Evolutionary conservation across 768 basidiomycete genomes (phyloP), one percentile per base, ranked within the genome.

Genomic region (Leccinum ochraceum): DNA sequence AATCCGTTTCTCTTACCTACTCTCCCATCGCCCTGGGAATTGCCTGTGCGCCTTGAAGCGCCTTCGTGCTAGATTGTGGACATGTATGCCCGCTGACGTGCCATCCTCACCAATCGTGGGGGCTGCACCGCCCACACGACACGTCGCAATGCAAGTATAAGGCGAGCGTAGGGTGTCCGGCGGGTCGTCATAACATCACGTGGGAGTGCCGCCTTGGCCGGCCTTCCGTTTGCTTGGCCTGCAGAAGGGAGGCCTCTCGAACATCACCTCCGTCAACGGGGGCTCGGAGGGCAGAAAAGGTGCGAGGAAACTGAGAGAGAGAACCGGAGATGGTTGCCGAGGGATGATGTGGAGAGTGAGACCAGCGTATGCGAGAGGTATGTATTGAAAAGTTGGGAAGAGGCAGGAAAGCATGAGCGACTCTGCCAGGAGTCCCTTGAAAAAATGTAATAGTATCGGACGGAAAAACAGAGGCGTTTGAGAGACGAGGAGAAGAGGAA

Each of bases 81-180:
- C 88, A 90, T 65, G 30, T 20, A 1, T 90, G 88, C 60, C 78
- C 80, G 3, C 83, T 79, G 0, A 87, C 80, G 68, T 89, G 88
- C 59, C 88, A 90, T 67, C 81, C 80, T 58, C 55, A 5, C 65
- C 58, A 52, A 79, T 84, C 62, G 80, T 80, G 10, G 79, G 82
- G 66, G 49, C 30, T 50, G 52, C 39, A 39, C 8, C 7, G 60
- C 8, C 60, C 52, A 1, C 69, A 68, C n/a, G 49, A 56, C 17
- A 36, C 26, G 1, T 80, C 84, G 75, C 59, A 60, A 0, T 89
- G 87, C 70, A 64, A 70, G 20, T 56, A 70, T 2, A 64, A 73
- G 14, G 56, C 83, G 51, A 53, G 66, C 6, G 65, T 58, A 1
- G 74, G 65, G 54, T 89, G 88, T 66, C 6, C 51, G 0, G 61